Conservation (phyloP, 2,329 filamentous ascomycete species). For the Rhynchosporium agropyri region DNA sequence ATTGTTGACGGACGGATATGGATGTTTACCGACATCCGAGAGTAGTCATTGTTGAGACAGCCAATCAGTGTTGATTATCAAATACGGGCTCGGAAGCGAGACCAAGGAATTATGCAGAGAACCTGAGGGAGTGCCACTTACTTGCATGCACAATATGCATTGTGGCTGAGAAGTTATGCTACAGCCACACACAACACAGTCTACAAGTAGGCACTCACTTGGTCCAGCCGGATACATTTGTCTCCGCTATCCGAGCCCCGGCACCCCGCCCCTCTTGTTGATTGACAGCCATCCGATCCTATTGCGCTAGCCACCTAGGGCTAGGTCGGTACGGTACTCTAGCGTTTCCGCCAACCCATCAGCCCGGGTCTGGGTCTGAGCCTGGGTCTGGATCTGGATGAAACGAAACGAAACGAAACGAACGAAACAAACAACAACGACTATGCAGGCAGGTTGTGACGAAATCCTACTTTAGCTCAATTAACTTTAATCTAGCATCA, state of each 20-base stretch:
- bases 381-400: not conserved
- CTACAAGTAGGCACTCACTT: not conserved
- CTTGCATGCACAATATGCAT: not conserved
- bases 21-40: too few species aligned
- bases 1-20: not conserved
- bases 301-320: not conserved
- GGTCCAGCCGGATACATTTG: not conserved
- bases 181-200: not conserved
- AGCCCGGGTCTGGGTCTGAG: slow-evolving; percentile 4
- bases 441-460: slow-evolving; percentile 3
- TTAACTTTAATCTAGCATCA: not conserved
- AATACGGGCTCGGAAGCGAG: too few species aligned
- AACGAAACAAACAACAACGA: not conserved
- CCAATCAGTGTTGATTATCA: too few species aligned
- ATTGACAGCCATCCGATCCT: not conserved
- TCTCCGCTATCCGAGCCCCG: slow-evolving; percentile 7
- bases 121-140: too few species aligned
- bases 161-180: not conserved
- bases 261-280: not conserved
- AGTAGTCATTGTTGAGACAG: too few species aligned
- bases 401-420: not conserved
- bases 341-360: not conserved
- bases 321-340: not conserved
- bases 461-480: not conserved
- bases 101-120: too few species aligned